Base-by-base conservation (phyloP, 2,329 filamentous ascomycete species). In the Aspergillus caelatus region DNA sequence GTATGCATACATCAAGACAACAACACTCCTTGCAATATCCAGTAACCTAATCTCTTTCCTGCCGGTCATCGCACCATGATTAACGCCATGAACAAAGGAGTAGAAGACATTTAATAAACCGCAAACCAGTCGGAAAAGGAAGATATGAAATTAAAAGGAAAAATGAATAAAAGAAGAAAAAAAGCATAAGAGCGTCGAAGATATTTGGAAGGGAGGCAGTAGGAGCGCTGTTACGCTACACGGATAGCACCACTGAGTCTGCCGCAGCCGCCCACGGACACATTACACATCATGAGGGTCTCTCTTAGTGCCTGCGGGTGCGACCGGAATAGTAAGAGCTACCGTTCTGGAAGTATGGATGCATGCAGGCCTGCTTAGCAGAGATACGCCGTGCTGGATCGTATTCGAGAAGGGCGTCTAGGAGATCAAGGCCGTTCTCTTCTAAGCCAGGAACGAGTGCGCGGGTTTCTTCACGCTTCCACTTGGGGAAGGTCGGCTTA, bases 401-500 rank as follows among this genome's bases (percentile, higher is more conserved):
- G 74, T 94, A 97, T 62, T 94, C 89, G 48, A 97, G 87, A 81
- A 96, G 87, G 41, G 81, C 81, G 68, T 90, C 87, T 21, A 90
- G 80, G 28, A 83, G 75, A 60, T 81, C 78, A 54, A 80, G 72
- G 28, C 80, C 82, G 53, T 80, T 78, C 1, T 91, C 87, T 69
- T 96, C 91, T 54, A 97, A 85, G 60, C 85, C 89, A 50, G 87
- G 86, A 72, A 93, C 91, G 41, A 95, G 83, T 32, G 86, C 81
- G 56, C 84, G 82, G 28, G 85, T 84, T 63, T 86, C 84, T 73
- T 93, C 90, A 62, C 92, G 88, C 71, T 86, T 85, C 93, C 93
- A 97, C 81, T 96, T 96, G 68, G 93, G 93, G 80, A 97, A 97
- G 3, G 91, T 94, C 32, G 91, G 78, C 80, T 97, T 97, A 85